phyloP scores from a whole-genome alignment of 2,329 filamentous ascomycete genomes.

The Cytospora schulzeri region DNA sequence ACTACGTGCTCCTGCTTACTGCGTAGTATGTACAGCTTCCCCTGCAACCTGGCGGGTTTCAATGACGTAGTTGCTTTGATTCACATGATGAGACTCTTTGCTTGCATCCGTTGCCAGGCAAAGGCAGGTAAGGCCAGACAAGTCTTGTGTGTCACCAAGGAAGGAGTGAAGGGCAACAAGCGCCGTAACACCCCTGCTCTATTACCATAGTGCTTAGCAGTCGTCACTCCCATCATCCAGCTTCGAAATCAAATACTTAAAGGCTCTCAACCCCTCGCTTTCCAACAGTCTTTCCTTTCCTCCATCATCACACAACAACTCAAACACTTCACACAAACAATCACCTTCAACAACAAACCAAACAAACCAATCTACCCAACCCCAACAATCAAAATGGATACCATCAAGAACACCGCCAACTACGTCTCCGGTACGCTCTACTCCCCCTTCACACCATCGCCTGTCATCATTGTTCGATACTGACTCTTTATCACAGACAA shows the following conservation, averaged over 20 bases:
- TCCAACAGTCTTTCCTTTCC: not conserved
- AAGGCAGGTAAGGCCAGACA: not conserved
- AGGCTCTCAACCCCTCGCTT: conserved; percentile 6
- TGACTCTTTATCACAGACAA: conserved; percentile 24
- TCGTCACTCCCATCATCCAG: not conserved
- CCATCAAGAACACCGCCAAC: conserved; percentile 56
- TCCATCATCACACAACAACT: conserved; percentile 27
- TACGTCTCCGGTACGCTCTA: conserved; percentile 60
- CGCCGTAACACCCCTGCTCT: not conserved
- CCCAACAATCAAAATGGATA: conserved; percentile 41
- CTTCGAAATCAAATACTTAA: conserved; percentile 16
- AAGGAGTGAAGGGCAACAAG: not conserved
- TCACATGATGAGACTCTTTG: conserved; percentile 21
- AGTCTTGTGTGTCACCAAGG: not conserved
- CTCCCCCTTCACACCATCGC: conserved; percentile 31
- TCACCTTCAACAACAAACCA: conserved; percentile 19
- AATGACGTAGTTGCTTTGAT: conserved; percentile 19
- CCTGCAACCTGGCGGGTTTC: not conserved
- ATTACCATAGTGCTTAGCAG: not conserved
- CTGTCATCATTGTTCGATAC: not conserved
- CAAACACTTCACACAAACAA: conserved; percentile 27
- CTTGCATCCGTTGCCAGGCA: conserved; percentile 5
- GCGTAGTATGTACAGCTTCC: conserved; percentile 2
- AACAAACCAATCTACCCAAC: conserved; percentile 20
- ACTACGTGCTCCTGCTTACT: conserved; percentile 3